Percentiles rank a stretch among this genome's conserved stretches.
Evolutionary conservation across 345 rosid genomes (phyloP).

Genomic region (Salix exigua): DNA sequence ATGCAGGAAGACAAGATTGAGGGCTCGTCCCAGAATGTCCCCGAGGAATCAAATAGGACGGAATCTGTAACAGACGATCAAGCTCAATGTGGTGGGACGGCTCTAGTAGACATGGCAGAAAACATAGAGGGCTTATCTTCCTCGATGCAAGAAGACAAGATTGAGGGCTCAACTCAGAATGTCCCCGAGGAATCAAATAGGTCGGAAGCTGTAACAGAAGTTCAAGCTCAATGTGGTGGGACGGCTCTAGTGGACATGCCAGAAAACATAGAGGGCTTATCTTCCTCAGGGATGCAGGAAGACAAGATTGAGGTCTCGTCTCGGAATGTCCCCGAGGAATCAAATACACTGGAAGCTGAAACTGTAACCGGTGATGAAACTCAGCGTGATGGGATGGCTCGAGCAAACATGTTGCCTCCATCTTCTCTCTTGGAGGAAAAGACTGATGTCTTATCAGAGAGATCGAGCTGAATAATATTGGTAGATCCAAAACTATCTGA

Average conservation of each 20-base stretch:
- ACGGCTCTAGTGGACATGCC: too few species aligned
- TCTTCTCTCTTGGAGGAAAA: background rate
- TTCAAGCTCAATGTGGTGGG: too few species aligned
- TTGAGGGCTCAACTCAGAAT: background rate
- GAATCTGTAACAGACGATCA: background rate
- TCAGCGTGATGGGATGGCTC: background rate
- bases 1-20: background rate
- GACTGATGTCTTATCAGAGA: conserved; percentile 2
- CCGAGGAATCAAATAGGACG: background rate
- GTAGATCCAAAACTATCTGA: conserved; percentile 5
- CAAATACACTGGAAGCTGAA: background rate
- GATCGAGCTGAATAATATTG: background rate
- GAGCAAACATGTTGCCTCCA: background rate
- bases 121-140: background rate
- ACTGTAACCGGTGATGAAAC: background rate
- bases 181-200: background rate
- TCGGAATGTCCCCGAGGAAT: background rate
- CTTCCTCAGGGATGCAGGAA: background rate
- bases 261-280: background rate
- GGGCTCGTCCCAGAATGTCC: background rate
- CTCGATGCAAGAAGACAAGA: background rate
- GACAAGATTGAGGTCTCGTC: background rate
- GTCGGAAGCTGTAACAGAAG: background rate
- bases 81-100: too few species aligned
- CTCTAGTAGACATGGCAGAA: too few species aligned